A percentile compares a stretch with the other conserved stretches of the same genome.
phyloP scores from a whole-genome alignment of 495 filamentous ascomycete genomes.

The Stereocaulon alpinum region DNA sequence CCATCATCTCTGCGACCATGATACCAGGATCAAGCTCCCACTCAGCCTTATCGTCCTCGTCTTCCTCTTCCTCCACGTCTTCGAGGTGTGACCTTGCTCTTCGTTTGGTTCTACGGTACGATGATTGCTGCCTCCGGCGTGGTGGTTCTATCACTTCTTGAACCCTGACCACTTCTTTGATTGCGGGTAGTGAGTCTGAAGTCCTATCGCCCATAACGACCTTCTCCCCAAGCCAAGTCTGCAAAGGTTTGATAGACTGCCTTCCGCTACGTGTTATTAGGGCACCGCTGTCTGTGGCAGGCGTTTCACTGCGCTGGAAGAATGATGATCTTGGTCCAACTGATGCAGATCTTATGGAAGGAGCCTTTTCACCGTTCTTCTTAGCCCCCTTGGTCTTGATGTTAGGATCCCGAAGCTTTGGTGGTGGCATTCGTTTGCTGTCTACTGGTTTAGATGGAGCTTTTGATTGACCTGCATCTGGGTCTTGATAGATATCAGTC shows the following conservation, averaged over 20 bases:
- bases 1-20: slow-evolving; percentile 45
- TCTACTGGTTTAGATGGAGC: background rate
- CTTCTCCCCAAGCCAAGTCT: slow-evolving; percentile 77
- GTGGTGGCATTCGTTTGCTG: slow-evolving; percentile 13
- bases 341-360: slow-evolving; percentile 11
- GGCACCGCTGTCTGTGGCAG: slow-evolving; percentile 37
- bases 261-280: slow-evolving; percentile 47
- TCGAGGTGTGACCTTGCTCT: slow-evolving; percentile 30
- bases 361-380: slow-evolving; percentile 4
- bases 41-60: slow-evolving; percentile 39
- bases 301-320: slow-evolving; percentile 60
- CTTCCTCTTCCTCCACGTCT: slow-evolving; percentile 35
- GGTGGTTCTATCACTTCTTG: slow-evolving; percentile 45
- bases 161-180: slow-evolving; percentile 66
- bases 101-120: slow-evolving; percentile 24
- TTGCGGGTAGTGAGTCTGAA: slow-evolving; percentile 47
- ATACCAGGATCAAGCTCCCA: slow-evolving; percentile 55
- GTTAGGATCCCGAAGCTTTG: slow-evolving; percentile 13
- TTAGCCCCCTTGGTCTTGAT: slow-evolving; percentile 9
- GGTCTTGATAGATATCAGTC: slow-evolving; percentile 6
- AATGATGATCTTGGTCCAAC: slow-evolving; percentile 42
- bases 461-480: background rate
- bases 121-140: slow-evolving; percentile 30
- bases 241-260: slow-evolving; percentile 60
- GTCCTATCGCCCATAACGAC: slow-evolving; percentile 46